Evolutionary conservation across 495 filamentous ascomycete genomes (phyloP), one percentile per base, ranked within the genome.

Genomic region (Poronia punctata): DNA sequence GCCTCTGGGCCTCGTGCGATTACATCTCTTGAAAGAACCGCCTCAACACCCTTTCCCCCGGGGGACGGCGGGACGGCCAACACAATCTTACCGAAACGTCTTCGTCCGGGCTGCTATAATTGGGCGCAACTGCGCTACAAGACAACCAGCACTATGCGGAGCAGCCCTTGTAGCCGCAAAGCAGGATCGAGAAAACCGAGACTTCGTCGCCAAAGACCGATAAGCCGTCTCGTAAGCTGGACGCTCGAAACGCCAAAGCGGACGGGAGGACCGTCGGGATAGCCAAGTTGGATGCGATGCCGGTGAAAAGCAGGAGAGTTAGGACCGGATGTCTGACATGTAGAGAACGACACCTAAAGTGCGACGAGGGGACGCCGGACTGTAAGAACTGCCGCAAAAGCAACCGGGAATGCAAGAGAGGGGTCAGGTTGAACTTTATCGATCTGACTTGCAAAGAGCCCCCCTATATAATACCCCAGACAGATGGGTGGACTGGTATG

Each of bases 381-480:
- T 97, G 90, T 54, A 62, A 66, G 46, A 98, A 98, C 52, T 98
- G 92, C 62, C 75, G 74, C 16, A 97, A 95, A 59, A 90, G 88
- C 15, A 87, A 75, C 48, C 71, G 90, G 31, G 66, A 80, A 26
- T 98, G 92, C 70, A 84, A 88, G 57, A 75, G 89, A 29, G 92
- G 92, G 9, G 67, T 96, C 15, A 75, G 86, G 25, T 72, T 98
- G 27, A 98, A 97, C 57, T 98, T 95, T 53, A 89, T 95, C 48
- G 89, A 96, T 53, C 85, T 79, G 6, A 78, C 82, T 39, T 79
- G 80, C 31, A 76, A 81, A 51, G 70, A 68, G 9, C 87, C 87
- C 22, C 85, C 86, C 0, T 65, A 75, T 27, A 27, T 45, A n/a
- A 55, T 82, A 31, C 70, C 73, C 15, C 78, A 70, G 2, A 75